Evolutionary conservation across 106 monocot species (phyloP).

Genomic region (Hemerocallis citrina): DNA sequence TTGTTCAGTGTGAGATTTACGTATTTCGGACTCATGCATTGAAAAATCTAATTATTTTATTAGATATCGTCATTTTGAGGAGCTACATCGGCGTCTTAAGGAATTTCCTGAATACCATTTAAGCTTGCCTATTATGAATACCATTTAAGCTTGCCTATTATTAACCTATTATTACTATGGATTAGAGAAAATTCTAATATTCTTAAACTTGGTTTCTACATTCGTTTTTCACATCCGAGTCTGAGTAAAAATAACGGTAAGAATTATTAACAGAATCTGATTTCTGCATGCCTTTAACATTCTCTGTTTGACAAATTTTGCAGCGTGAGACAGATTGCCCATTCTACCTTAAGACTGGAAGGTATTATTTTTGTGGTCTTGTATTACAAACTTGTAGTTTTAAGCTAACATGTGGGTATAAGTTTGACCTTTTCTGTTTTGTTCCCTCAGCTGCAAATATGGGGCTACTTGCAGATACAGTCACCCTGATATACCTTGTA

Average conservation of each 20-base stretch:
- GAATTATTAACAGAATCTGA: not conserved
- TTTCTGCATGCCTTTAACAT: not conserved
- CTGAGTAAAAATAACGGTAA: no score
- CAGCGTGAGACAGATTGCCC: conserved; percentile 84
- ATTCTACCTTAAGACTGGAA: conserved; percentile 90
- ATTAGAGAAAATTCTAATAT: no score
- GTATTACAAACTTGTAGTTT: no score
- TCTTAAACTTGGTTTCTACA: no score
- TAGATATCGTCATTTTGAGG: conserved; percentile 97
- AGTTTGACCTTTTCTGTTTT: not conserved
- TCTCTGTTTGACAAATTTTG: conserved; percentile 3
- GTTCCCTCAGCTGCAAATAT: conserved; percentile 66
- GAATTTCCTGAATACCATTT: conserved; percentile 91
- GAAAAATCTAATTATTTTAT: conserved; percentile 9
- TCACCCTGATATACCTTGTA: conserved; percentile 72
- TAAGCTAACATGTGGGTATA: no score
- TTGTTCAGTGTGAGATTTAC: not conserved
- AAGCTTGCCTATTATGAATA: no score
- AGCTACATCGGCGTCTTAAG: conserved; percentile 81
- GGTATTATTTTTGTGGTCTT: conserved; percentile 20
- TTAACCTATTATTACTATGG: no score
- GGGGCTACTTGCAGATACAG: conserved; percentile 68
- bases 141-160: no score
- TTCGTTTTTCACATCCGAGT: no score
- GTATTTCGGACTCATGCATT: conserved; percentile 11